Conservation (phyloP, 2,329 filamentous ascomycete species). For the Fusarium penzigii region DNA sequence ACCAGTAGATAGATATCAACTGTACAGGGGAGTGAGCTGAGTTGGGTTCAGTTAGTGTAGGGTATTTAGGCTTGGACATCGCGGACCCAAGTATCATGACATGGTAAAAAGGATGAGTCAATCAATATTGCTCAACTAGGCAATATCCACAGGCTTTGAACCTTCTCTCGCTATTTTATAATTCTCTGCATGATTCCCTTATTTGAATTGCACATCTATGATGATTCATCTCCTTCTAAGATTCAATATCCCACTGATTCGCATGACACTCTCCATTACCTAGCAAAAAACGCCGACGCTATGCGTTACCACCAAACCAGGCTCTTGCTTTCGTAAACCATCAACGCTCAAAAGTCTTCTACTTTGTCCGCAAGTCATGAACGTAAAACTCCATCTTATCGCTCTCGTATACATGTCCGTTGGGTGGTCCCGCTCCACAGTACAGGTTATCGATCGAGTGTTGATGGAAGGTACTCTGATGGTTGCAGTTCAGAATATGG, state of each 20-base stretch:
- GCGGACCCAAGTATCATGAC: no score
- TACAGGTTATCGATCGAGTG: constrained; percentile 70
- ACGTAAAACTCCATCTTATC: constrained; percentile 63
- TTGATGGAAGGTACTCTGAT: constrained; percentile 83
- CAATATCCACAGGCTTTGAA: no score
- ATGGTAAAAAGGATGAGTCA: no score
- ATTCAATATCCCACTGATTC: constrained; percentile 1
- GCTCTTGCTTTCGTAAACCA: constrained; percentile 22
- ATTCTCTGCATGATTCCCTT: no score
- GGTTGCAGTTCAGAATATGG: constrained; percentile 77
- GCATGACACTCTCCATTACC: constrained; percentile 1
- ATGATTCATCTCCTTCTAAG: no score
- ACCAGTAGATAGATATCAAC: no score
- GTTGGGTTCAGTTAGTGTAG: no score
- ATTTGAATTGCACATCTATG: no score
- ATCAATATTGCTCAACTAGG: no score
- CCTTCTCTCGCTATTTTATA: no score
- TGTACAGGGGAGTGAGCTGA: no score
- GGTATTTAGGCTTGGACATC: no score
- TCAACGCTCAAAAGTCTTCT: constrained; percentile 3
- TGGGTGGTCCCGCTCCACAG: constrained; percentile 67
- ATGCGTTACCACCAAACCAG: constrained; percentile 14
- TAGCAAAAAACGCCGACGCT: background rate
- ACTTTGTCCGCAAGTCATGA: constrained; percentile 49
- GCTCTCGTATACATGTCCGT: constrained; percentile 70